These are phyloP conservation scores for Bipolaris sorokiniana DNA, from an alignment of 2,329 filamentous ascomycete genomes.

Conservation along the genomic window DNA sequence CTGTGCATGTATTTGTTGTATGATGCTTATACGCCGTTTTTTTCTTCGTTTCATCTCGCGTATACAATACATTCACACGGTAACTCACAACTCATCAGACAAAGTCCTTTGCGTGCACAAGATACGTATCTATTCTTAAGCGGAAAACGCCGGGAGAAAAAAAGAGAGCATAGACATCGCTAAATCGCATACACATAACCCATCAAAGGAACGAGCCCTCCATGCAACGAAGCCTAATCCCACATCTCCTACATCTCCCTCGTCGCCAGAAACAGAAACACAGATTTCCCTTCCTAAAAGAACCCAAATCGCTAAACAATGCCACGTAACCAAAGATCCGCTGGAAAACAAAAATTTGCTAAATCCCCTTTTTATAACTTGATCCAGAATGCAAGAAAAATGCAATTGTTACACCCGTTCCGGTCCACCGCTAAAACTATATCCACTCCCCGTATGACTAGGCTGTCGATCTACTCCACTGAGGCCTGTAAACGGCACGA, in stretches of 20 bases:
- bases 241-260: neutral
- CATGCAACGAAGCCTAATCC: neutral
- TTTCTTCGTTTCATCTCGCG: no score
- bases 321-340: no score
- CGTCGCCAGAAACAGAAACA: neutral
- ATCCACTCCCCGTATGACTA: conserved; percentile 30
- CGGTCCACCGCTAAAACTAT: conserved; percentile 23
- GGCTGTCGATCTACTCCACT: conserved; percentile 13
- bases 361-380: no score
- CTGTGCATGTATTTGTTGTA: no score
- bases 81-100: neutral
- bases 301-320: neutral
- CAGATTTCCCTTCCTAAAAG: neutral
- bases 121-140: neutral
- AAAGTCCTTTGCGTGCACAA: neutral
- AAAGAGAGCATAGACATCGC: neutral
- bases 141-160: neutral
- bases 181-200: neutral
- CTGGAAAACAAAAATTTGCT: no score
- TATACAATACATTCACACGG: neutral
- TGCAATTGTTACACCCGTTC: neutral
- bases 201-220: neutral
- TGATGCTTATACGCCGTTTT: no score
- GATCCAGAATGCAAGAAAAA: neutral
- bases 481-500: neutral